These are phyloP conservation scores for Thalassiosira hispida DNA, from an alignment of 352 stramenopile genomes.

Conservation along the genomic window DNA sequence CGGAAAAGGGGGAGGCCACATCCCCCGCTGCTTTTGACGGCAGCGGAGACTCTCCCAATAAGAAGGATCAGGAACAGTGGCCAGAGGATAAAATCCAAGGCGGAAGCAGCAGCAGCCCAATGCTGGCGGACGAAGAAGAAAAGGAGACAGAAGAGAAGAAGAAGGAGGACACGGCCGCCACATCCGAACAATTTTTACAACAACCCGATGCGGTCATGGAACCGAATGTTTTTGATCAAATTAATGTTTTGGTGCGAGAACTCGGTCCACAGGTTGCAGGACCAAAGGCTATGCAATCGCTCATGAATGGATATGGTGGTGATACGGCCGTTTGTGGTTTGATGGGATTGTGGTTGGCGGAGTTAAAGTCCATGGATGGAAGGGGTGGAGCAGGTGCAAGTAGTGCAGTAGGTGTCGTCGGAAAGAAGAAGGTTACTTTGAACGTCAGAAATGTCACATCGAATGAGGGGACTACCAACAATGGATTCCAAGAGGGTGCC, in stretches of 20 bases:
- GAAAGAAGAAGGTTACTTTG: background rate
- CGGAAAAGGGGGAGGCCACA: too few species aligned
- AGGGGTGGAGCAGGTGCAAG: background rate
- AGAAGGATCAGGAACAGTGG: conserved; percentile 3
- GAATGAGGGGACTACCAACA: conserved; percentile 4
- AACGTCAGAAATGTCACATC: background rate
- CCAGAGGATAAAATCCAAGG: conserved; percentile 1
- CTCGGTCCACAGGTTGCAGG: conserved; percentile 46
- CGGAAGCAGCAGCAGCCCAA: background rate
- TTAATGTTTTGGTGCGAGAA: conserved; percentile 60
- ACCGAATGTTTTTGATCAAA: conserved; percentile 55
- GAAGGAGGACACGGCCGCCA: conserved; percentile 22
- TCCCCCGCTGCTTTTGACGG: too few species aligned
- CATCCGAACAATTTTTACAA: conserved; percentile 53
- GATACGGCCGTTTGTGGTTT: conserved; percentile 78
- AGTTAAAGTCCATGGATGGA: conserved; percentile 53
- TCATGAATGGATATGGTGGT: conserved; percentile 67
- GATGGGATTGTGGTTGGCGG: conserved; percentile 71
- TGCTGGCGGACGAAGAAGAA: background rate
- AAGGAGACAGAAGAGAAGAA: background rate
- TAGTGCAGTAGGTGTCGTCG: background rate
- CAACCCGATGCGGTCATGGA: conserved; percentile 79
- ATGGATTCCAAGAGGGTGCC: conserved; percentile 33
- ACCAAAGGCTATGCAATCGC: conserved; percentile 61
- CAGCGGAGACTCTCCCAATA: background rate